Evolutionary conservation across 1,284 basidiomycete genomes (phyloP), one percentile per base, ranked within the genome.

Genomic region (Marasmius sp.): DNA sequence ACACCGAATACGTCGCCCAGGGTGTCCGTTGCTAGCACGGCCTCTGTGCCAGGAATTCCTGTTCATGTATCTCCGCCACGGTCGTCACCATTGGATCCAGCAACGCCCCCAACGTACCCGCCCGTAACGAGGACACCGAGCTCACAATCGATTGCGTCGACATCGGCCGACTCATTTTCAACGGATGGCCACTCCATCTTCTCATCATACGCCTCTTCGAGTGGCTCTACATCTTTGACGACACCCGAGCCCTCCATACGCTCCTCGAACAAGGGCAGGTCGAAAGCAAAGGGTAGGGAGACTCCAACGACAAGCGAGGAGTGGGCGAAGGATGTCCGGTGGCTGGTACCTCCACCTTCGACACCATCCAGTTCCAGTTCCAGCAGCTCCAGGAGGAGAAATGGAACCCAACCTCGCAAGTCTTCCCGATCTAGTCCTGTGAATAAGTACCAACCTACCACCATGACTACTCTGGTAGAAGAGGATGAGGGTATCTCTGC

Each of bases 261-360:
- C 61, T 57, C 59, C 56, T 38, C 10, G 52, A 61, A 52, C 50
- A 59, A 47, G 20, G 45, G 45, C 16, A 47, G 20, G 16, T 8
- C 16, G 45, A 47, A n/a, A n/a, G 45, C 36, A 61, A 51, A 61
- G 64, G 57, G 49, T 50, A 37, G 67, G 62, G 56, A 52, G 47
- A 33, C 37, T 55, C 55, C 61, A 33, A 61, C 60, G 43, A 79
- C 79, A 3, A 80, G 84, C 65, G 79, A 84, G 55, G 82, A 85
- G 64, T 87, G 85, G 85, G 81, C 85, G 12, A 84, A 80, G 67
- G 87, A 89, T 62, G 85, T 87, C 18, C 79, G 85, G 47, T 87
- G 85, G 85, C 81, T 89, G 37, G 80, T 81, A 10, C 73, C 79
- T 8, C 75, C 80, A 10, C 34, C 52, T 16, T 54, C 34, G 3